Percentiles rank a stretch among this genome's conserved stretches.
phyloP scores from a whole-genome alignment of 257 asterid species.

The Anisodus tanguticus region DNA sequence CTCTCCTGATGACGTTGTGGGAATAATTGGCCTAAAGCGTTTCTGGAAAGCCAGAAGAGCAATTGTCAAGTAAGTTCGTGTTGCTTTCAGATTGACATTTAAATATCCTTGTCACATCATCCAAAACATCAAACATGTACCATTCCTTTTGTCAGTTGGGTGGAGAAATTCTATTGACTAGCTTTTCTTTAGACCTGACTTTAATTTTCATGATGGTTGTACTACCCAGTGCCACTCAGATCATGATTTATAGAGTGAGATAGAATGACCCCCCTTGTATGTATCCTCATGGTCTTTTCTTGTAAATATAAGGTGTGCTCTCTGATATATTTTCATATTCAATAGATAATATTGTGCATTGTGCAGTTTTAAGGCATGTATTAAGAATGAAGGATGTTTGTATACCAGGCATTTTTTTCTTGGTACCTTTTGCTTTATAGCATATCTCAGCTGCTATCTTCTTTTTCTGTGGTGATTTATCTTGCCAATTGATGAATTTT shows the following conservation, averaged over 20 bases:
- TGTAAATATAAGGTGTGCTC: background rate
- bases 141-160: background rate
- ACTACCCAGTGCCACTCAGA: background rate
- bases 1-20: constrained; percentile 82
- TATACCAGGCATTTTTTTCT: background rate
- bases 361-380: constrained; percentile 1
- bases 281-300: constrained; percentile 10
- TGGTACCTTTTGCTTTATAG: background rate
- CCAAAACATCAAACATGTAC: background rate
- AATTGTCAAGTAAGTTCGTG: constrained; percentile 73
- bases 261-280: constrained; percentile 2
- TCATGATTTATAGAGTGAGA: background rate
- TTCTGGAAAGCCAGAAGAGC: constrained; percentile 95
- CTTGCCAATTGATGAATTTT: constrained; percentile 23
- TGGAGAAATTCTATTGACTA: background rate
- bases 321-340: constrained; percentile 21
- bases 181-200: constrained; percentile 24
- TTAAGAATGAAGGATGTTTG: background rate
- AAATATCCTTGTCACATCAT: background rate
- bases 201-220: constrained; percentile 6
- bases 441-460: background rate
- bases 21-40: constrained; percentile 74
- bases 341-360: background rate
- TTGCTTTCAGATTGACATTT: constrained; percentile 3
- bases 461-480: constrained; percentile 7